Base-by-base conservation (phyloP, 2,329 filamentous ascomycete species). In the Kalmusia sp. region DNA sequence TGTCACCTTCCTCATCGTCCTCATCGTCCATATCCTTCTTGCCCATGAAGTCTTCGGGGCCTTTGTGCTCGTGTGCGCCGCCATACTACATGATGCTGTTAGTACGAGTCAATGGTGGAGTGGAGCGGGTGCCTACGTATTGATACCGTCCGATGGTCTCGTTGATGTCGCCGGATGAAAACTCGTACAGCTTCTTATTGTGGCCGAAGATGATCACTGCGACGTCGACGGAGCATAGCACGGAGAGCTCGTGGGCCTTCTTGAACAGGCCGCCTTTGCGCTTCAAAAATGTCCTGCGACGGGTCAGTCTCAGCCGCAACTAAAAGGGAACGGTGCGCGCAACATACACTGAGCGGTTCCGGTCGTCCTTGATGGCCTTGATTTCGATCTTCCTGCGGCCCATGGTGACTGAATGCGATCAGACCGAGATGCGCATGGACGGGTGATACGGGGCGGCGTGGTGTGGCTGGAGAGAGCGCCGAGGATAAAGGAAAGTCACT, bases 301-400 rank as follows among this genome's bases (percentile, higher is more conserved):
- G 35, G 51, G 65, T 66, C 52, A 69, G 68, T 57, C 38, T 67
- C 61, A 43, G 34, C 22, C 28, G 51, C 22, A 11, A 31, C 17
- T 15, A 21, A 19, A 12, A 15, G 9, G 11, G 4, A 3, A 22
- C 2, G 27, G 25, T 14, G 34, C 31, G 41, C 11, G 58, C 58
- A 53, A 82, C 91, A 78, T 92, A 97, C 93, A 97, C 93, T 70
- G 93, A 96, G 75, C 93, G 92, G 75, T 97, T 97, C 70, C 93
- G 87, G 78, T 97, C 93, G 87, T 97, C 93, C 79, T 96, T 97
- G 84, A 98, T 98, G 67, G 93, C 92, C 80, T 97, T 97, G 83
- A 99, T 98, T 82, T 98, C 95, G 75, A 99, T 99, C 87, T 99
- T 99, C 84, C 95, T 88, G 77, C 95, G 89, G 76, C 95, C 95